Base-by-base conservation (phyloP, 2,329 filamentous ascomycete species). In the Aspergillus awamori region DNA sequence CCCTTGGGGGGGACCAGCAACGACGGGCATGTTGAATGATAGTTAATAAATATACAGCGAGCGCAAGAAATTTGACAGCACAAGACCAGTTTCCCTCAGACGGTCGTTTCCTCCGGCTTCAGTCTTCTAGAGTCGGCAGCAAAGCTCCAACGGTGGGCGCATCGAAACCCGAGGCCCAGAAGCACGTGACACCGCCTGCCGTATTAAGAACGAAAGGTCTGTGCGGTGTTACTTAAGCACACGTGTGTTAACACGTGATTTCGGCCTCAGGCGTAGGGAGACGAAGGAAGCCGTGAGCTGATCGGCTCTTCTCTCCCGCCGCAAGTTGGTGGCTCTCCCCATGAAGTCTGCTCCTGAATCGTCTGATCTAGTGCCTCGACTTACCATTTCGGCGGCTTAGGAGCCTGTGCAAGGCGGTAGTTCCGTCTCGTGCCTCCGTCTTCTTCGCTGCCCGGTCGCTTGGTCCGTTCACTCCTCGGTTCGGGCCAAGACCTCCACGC, bases 1-100 rank as follows among this genome's bases (percentile, higher is more conserved):
- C 62, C 77, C 78, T 62, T 75, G 76, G 57, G 76, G 75, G 68
- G 84, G 82, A 65, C 82, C 82, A 70, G 84, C 84, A 71, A 87
- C 81, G 51, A 81, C 79, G 61, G 85, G 84, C 85, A 87, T 87
- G 58, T 61, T 79, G 70, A 58, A 53, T 20, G 28, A 30, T n/a
- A 11, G 7, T 17, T 36, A 53, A 39, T 11, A 49, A 38, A 33
- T 8, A 33, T 54, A 55, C 22, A 53, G 30, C 3, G 10, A 20
- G 30, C 22, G 36, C n/a, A 28, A 48, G 11, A 13, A 28, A 38
- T 15, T 30, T 17, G 48, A 53, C 15, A 22, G 30, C 36, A 54
- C 15, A 11, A 52, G 22, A 22, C 49, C 45, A 39, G 28, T 22
- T 36, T 33, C 24, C 28, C 48, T 28, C 30, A 26, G 33, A 48